Base-by-base conservation (phyloP, 805 yeast genomes). In the Suhomyces xylopsoci region DNA sequence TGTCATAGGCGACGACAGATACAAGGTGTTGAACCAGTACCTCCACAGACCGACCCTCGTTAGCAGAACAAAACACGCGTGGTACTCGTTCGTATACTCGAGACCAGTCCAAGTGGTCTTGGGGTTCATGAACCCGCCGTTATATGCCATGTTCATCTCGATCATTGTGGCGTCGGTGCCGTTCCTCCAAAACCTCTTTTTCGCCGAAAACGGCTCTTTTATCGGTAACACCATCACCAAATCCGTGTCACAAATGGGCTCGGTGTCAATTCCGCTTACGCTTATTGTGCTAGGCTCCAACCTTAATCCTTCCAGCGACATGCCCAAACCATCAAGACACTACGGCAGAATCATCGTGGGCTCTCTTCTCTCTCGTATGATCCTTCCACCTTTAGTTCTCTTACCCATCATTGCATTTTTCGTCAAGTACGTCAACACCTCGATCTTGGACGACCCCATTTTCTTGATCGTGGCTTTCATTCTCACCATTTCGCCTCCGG, bases 371-470 rank as follows among this genome's bases (percentile, higher is more conserved):
- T 86, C 92, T 30, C 77, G 94, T 63, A 88, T 88, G 94, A 84
- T 88, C 45, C 68, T 88, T 10, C 93, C 94, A 8, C 84, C 92
- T 4, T 62, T 87, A 30, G 65, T 87, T 30, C 68, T 88, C 48
- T 70, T 88, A 42, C 96, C 96, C 1, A 55, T 86, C 40, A 84
- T 88, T 57, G 82, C 90, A 2, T 49, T 81, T 2, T 73, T 81
- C 51, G 92, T 85, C 46, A 86, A 84, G 67, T 82, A 78, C 62
- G 70, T 87, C 56, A 80, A 80, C 30, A 77, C 84, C 17, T 83
- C 90, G 49, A 86, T 88, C 34, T 72, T 88, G 66, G 90, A 85
- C 64, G 96, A 88, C 66, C 96, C 96, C 36, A 88, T 88, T 42
- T 88, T 88, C 62, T 72, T 88, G 61, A 82, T 88, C 55, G 92